Conservation (phyloP, 2,329 filamentous ascomycete genomes). For the Colletotrichum destructivum region DNA sequence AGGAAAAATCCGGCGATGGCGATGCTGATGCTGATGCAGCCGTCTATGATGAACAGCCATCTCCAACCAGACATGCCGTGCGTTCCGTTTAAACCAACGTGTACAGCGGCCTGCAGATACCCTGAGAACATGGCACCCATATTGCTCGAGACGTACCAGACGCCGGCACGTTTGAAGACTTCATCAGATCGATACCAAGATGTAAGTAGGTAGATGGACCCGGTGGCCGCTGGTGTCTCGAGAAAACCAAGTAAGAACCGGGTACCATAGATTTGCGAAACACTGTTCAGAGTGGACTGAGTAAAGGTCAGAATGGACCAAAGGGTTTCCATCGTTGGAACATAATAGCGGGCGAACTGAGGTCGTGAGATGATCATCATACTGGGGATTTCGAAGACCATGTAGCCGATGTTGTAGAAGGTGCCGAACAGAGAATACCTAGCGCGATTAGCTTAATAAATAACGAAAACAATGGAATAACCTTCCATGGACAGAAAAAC, state of each 20-base stretch:
- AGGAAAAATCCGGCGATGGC: slow-evolving; percentile 65
- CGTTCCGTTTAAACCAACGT: slow-evolving; percentile 64
- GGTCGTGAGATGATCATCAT: slow-evolving; percentile 42
- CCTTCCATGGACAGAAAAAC: slow-evolving; percentile 48
- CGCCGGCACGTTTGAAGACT: slow-evolving; percentile 61
- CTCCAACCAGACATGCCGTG: slow-evolving; percentile 65
- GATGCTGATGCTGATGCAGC: slow-evolving; percentile 67
- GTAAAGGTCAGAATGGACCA: slow-evolving; percentile 46
- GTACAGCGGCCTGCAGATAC: slow-evolving; percentile 57
- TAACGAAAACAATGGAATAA: no score
- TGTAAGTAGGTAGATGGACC: slow-evolving; percentile 46
- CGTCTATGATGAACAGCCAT: slow-evolving; percentile 70
- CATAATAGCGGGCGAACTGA: slow-evolving; percentile 43
- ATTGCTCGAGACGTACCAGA: slow-evolving; percentile 59
- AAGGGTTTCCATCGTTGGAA: slow-evolving; percentile 44
- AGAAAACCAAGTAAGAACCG: slow-evolving; percentile 50
- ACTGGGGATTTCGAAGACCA: slow-evolving; percentile 39
- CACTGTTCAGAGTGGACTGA: slow-evolving; percentile 45
- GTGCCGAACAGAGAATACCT: slow-evolving; percentile 40
- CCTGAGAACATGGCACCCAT: slow-evolving; percentile 48
- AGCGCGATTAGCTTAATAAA: neutral
- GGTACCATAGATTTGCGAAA: slow-evolving; percentile 48
- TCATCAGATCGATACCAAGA: slow-evolving; percentile 50
- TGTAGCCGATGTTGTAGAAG: slow-evolving; percentile 42
- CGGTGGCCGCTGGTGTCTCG: slow-evolving; percentile 38